Conservation (phyloP, 129 eudicot species). For the Cynara cardunculus region DNA sequence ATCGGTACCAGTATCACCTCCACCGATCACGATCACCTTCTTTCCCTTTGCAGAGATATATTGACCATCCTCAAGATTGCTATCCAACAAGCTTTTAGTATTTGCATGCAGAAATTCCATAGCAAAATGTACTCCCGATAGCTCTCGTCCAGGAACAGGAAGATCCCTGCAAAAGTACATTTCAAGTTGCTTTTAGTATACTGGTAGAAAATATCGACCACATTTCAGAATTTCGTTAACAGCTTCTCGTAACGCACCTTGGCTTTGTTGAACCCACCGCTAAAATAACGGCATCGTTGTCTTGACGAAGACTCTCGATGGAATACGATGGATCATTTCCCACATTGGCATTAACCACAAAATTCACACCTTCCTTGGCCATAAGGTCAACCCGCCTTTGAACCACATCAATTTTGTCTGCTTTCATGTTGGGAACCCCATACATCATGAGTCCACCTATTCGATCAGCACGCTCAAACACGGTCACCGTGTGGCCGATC, state of each 20-base stretch:
- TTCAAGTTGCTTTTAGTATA: not conserved
- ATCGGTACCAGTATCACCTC: constrained; percentile 99
- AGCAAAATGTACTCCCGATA: constrained; percentile 94
- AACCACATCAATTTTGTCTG: constrained; percentile 81
- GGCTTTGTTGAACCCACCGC: constrained; percentile 97
- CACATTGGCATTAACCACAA: constrained; percentile 79
- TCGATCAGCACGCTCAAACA: constrained; percentile 93
- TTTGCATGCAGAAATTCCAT: constrained; percentile 99
- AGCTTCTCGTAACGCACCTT: constrained; percentile 32
- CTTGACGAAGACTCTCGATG: constrained; percentile 60
- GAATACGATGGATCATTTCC: constrained; percentile 79
- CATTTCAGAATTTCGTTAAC: not conserved
- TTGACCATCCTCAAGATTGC: constrained; percentile 86
- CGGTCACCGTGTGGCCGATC: constrained; percentile 86
- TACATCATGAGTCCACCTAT: constrained; percentile 99
- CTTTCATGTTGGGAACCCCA: constrained; percentile 99
- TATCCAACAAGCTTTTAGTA: constrained; percentile 90
- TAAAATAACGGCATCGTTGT: constrained; percentile 78
- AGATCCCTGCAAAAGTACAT: constrained; percentile 67
- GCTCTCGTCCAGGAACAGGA: constrained; percentile 93
- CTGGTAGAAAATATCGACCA: not conserved
- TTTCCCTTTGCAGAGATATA: constrained; percentile 94
- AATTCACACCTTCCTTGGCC: constrained; percentile 87
- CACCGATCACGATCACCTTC: constrained; percentile 96
- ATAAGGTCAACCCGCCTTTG: constrained; percentile 90